Evolutionary conservation across 495 filamentous ascomycete species (phyloP), one percentile per base, ranked within the genome.

Genomic region (Aspergillus sparsus): DNA sequence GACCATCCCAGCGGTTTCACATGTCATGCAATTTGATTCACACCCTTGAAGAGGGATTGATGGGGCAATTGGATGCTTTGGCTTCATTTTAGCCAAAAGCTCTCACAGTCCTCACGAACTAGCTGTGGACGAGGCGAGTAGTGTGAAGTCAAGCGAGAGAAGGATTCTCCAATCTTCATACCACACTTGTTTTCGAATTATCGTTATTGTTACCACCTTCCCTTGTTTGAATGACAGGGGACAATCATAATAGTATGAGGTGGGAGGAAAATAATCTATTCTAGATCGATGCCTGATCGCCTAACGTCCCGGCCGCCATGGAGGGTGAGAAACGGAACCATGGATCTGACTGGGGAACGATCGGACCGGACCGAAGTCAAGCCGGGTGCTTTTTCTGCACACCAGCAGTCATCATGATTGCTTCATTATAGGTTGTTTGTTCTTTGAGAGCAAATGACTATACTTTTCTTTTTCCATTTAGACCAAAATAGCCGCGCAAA

Each of bases 331-430:
- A 53, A 46, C 37, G 3, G 56, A 57, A 53, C 62, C 62, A 53
- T 60, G 62, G 57, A 60, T 60, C 53, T 13, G n/a, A 56, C 35
- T 52, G 39, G 57, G 41, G 56, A 27, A 58, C 16, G 45, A 57
- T 61, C 58, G 57, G 61, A 63, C 51, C 61, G 55, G 65, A 56
- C 61, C 65, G 61, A 62, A 55, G 12, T 33, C 49, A 36, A 15
- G 27, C 27, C 7, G n/a, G 10, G 1, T 27, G 21, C 7, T 35
- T n/a, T 16, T n/a, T 41, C n/a, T 31, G 11, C 44, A 32, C 21
- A 45, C 9, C 33, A 42, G 34, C 33, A 47, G n/a, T 45, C 21
- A 42, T 42, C 4, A 13, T 9, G 16, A 5, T 21, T 47, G 12
- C 9, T 33, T n/a, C 31, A 8, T 49, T 57, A 12, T 44, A 13